phyloP scores from a whole-genome alignment of 441 rosid genomes.

The Populus hybrid region DNA sequence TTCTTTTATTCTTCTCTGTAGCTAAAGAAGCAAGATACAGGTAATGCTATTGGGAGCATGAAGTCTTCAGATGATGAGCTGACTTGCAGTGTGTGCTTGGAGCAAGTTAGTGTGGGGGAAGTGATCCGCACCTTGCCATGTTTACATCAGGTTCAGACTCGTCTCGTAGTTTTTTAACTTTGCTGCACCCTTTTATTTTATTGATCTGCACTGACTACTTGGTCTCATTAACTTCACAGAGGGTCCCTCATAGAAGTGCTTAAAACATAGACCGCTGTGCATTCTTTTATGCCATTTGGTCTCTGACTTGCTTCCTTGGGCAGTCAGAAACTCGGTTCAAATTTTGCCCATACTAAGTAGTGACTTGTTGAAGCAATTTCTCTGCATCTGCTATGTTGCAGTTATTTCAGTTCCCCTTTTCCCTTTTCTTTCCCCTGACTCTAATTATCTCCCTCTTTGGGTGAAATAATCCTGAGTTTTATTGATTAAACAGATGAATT shows the following conservation, averaged over 20 bases:
- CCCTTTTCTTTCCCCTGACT: background rate
- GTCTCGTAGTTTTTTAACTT: background rate
- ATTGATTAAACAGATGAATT: background rate
- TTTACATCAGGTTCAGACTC: slow-evolving; percentile 63
- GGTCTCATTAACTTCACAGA: too few relatives aligned
- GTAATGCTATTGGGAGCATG: slow-evolving; percentile 26
- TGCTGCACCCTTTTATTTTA: background rate
- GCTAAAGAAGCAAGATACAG: slow-evolving; percentile 57
- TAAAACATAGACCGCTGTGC: background rate
- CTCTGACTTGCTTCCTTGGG: background rate
- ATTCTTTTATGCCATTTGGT: background rate
- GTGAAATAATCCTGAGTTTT: background rate
- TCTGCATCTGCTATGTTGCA: background rate
- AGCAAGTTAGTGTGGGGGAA: slow-evolving; percentile 75
- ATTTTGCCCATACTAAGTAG: background rate
- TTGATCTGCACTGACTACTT: background rate
- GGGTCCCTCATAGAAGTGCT: background rate
- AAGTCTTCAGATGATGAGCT: slow-evolving; percentile 68
- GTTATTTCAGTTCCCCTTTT: background rate
- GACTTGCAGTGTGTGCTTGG: slow-evolving; percentile 86
- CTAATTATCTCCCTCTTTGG: background rate
- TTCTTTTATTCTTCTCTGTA: slow-evolving; percentile 9
- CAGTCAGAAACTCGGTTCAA: background rate
- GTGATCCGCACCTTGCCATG: slow-evolving; percentile 79
- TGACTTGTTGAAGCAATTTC: background rate